Base-by-base conservation (phyloP, 805 yeast species). In the Saccharomycopsis malanga region DNA sequence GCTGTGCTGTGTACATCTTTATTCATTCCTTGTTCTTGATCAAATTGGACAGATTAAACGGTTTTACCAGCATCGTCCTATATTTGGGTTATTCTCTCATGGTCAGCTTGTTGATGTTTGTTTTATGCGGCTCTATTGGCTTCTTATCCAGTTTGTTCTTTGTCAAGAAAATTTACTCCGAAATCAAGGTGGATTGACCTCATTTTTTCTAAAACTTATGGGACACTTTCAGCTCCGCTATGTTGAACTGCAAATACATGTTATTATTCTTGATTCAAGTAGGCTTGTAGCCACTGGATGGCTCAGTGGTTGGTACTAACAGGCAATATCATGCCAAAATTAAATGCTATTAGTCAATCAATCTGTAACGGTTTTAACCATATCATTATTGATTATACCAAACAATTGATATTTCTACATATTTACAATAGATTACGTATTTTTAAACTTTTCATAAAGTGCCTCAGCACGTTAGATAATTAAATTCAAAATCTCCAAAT, bases 101-200 rank as follows among this genome's bases (percentile, higher is more conserved):
- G 48, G 78, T 87, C 48, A 79, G 94, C 30, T 61, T 74, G 34
- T 66, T 83, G 52, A 76, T 83, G 34, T 91, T 93, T 63, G 65
- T 93, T 42, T 74, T 87, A 35, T 87, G 96, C 55, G 98, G 97
- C 35, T 67, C 96, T 2, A 74, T 88, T 57, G 98, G 98, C 1
- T 87, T 86, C 67, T 52, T 86, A 39, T 75, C 88, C 54, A 75
- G 81, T 55, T 73, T 86, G 66, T 64, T 78, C 60, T 84, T 93
- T 61, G 81, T 87, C 43, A 74, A 86, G 62, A 79, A 69, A 57
- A 88, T 93, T 51, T 93, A 87, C 62, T 72, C 83, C 12, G 81
- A 88, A 50, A 85, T 93, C 58, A 91, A 89, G 67, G 83, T 89
- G 40, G 98, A 93, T 55, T 83, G 63, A 57, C 21, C 22, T 27